These are phyloP conservation scores for Hypsizygus marmoreus DNA, from an alignment of 768 basidiomycete species.

Conservation along the genomic window DNA sequence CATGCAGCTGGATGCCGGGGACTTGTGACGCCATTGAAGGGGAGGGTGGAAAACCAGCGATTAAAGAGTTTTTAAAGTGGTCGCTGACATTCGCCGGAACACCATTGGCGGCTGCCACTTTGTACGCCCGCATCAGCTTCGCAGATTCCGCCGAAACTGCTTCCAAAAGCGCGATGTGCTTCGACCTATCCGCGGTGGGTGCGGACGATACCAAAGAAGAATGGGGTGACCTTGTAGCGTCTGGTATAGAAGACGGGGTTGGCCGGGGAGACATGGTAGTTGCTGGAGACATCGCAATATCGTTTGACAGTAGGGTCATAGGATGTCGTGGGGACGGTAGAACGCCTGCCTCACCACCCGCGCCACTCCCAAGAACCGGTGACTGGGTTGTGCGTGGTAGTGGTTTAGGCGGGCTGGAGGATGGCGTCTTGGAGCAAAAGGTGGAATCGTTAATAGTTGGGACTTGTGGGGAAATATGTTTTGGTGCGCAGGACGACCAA, in stretches of 20 bases:
- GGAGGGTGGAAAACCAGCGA: slow-evolving; percentile 7
- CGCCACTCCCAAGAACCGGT: neutral
- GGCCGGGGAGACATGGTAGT: slow-evolving; percentile 33
- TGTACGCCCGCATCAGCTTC: slow-evolving; percentile 46
- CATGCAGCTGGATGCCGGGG: neutral
- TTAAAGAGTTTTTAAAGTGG: slow-evolving; percentile 8
- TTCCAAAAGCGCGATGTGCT: slow-evolving; percentile 72
- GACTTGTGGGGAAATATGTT: neutral
- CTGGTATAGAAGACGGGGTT: no score
- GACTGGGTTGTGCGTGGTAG: slow-evolving; percentile 4
- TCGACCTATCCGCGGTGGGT: slow-evolving; percentile 62
- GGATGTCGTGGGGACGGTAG: neutral
- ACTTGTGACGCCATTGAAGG: neutral
- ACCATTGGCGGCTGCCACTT: slow-evolving; percentile 13
- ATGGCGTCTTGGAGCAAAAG: neutral
- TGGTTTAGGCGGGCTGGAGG: neutral
- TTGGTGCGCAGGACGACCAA: slow-evolving; percentile 23
- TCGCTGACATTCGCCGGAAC: slow-evolving; percentile 8
- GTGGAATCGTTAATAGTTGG: slow-evolving; percentile 2
- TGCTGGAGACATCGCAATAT: neutral
- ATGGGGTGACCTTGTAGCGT: no score
- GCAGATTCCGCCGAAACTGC: slow-evolving; percentile 75
- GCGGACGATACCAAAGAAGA: slow-evolving; percentile 55
- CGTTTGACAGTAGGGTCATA: no score
- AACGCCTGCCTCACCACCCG: neutral